Evolutionary conservation across 768 basidiomycete species (phyloP).

Genomic region (Heimioporus sp.): DNA sequence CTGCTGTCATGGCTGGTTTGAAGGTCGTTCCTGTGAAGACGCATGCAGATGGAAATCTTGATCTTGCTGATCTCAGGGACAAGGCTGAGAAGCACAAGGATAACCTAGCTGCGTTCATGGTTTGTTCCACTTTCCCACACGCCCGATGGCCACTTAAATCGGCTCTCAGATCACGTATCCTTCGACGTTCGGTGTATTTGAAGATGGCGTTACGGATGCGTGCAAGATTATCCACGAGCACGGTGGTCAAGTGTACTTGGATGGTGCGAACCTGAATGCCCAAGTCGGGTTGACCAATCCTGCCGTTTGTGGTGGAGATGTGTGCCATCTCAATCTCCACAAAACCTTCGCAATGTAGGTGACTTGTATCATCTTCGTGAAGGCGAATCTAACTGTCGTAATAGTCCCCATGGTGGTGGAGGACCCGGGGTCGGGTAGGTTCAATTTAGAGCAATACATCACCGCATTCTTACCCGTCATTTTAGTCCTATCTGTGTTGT

Average conservation of each 20-base stretch:
- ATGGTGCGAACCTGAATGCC: conserved; percentile 92
- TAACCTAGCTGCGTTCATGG: conserved; percentile 95
- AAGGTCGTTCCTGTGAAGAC: conserved; percentile 97
- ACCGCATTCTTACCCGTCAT: conserved; percentile 1
- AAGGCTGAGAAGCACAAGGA: conserved; percentile 93
- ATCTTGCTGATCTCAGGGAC: conserved; percentile 76
- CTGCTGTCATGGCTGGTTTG: conserved; percentile 95
- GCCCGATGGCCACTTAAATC: conserved; percentile 1
- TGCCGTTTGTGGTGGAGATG: conserved; percentile 94
- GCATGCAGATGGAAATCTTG: conserved; percentile 81
- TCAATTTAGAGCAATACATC: background rate
- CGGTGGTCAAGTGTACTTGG: conserved; percentile 97
- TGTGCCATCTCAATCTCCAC: conserved; percentile 97
- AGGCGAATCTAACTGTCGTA: background rate
- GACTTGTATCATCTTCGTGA: background rate
- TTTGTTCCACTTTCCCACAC: conserved; percentile 30
- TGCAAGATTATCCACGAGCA: conserved; percentile 92
- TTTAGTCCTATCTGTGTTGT: conserved; percentile 88
- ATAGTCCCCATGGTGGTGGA: conserved; percentile 93
- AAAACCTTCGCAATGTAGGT: conserved; percentile 94
- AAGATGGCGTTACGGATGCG: conserved; percentile 84
- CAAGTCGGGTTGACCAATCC: conserved; percentile 92
- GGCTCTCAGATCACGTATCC: conserved; percentile 83
- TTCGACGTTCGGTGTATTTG: conserved; percentile 97
- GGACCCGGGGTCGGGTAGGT: conserved; percentile 91